Base-by-base conservation (phyloP, 257 asterid genomes). In the Coffea eugenioides region DNA sequence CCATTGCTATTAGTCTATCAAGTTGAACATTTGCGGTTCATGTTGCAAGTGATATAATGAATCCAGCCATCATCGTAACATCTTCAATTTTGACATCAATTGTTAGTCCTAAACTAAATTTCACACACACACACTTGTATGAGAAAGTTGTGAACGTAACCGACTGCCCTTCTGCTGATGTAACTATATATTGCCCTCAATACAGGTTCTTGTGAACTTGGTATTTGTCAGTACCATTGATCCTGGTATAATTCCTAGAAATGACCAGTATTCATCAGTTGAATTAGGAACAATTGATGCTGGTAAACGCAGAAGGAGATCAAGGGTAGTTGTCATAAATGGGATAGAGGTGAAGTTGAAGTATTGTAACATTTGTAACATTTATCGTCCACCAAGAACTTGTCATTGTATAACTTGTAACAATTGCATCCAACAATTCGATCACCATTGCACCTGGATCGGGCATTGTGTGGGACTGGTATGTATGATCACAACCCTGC, bases 381-480 rank as follows among this genome's bases (percentile, higher is more conserved):
- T 88, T 59, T 79, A 81, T 62, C 85, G 84, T 16, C 86, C 86
- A 2, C 80, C 79, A 2, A 75, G 87, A 73, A 85, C 84, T 43
- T 79, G 77, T 20, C 90, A 86, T 81, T 86, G 90, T 31, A 69
- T 54, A 57, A 75, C 79, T 4, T 86, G 88, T 69, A 84, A 83
- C 81, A 88, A 88, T 74, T 88, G 88, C 66, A 84, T 88, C 18
- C 83, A 84, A 72, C 86, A 73, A 65, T 85, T 83, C 21, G 87
- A 88, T 45, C 88, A 85, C 59, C 89, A 82, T 80, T 84, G 87
- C 83, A 88, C 87, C 34, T 88, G 89, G 88, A 74, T 82, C 10
- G 88, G 89, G 25, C 89, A 88, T 76, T 84, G 89, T 69, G 82
- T 88, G 49, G 85, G 89, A 54, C 51, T 82, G 85, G 89, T 88